Evolutionary conservation across 805 yeast genomes (phyloP).

Genomic region (Zygosaccharomyces kombuchaensis): DNA sequence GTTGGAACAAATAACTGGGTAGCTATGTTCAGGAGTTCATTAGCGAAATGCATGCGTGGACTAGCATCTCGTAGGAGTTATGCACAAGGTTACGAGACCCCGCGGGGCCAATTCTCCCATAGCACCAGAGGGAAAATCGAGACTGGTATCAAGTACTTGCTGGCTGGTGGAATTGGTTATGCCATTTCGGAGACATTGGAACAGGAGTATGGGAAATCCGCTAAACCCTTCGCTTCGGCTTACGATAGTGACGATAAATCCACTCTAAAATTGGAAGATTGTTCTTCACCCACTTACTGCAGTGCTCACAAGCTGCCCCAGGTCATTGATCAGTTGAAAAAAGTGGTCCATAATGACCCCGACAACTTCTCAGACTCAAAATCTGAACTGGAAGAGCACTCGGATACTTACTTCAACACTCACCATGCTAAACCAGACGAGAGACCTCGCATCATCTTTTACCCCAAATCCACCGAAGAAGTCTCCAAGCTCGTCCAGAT

Average conservation of each 20-base stretch:
- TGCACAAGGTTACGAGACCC: not conserved
- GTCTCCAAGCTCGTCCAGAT: constrained; percentile 60
- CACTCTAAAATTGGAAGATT: constrained; percentile 19
- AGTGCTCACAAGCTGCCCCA: constrained; percentile 35
- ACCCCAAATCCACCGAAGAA: constrained; percentile 61
- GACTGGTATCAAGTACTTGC: constrained; percentile 1
- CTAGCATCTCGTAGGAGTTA: not conserved
- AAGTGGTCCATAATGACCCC: constrained; percentile 37
- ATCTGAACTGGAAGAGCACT: constrained; percentile 46
- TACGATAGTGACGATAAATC: constrained; percentile 9
- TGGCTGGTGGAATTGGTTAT: constrained; percentile 14
- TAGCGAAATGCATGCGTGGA: not conserved
- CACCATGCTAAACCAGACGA: constrained; percentile 60
- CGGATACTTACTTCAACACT: constrained; percentile 58
- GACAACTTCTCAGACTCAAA: constrained; percentile 31
- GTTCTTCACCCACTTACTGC: constrained; percentile 26
- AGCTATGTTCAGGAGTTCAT: constrained; percentile 1
- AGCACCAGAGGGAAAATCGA: not conserved
- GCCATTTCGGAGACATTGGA: constrained; percentile 9
- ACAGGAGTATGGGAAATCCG: not conserved
- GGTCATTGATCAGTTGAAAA: constrained; percentile 42
- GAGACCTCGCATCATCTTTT: constrained; percentile 54
- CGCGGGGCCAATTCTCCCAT: constrained; percentile 6
- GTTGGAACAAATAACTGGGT: not conserved
- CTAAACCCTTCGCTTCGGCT: not conserved